A percentile compares a stretch with the other conserved stretches of the same genome.
Conservation (phyloP, 441 rosid species). For the Hura crepitans region DNA sequence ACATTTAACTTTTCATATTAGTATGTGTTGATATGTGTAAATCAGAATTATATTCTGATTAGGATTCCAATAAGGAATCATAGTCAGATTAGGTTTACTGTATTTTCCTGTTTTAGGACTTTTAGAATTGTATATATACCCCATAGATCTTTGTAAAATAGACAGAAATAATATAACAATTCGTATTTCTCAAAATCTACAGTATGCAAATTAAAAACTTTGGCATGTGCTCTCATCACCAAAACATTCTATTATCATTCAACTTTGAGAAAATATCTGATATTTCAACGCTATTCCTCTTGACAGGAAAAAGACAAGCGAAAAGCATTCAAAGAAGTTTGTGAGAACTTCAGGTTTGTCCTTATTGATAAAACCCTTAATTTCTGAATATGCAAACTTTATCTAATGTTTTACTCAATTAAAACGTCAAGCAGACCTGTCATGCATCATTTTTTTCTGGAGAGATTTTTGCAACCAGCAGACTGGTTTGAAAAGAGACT, state of each 20-base stretch:
- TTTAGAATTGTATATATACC: no score
- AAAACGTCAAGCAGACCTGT: slow-evolving; percentile 70
- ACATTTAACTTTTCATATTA: no score
- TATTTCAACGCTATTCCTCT: slow-evolving; percentile 12
- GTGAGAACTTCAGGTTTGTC: slow-evolving; percentile 81
- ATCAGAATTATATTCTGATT: no score
- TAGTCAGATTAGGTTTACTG: no score
- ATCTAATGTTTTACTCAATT: slow-evolving; percentile 23
- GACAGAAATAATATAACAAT: no score
- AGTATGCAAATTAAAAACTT: no score
- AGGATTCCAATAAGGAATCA: no score
- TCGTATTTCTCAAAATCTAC: no score
- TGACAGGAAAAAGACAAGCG: slow-evolving; percentile 82
- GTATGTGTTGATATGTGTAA: no score
- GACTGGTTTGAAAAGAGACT: slow-evolving; percentile 99
- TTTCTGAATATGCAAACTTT: slow-evolving; percentile 10
- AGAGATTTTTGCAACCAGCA: slow-evolving; percentile 85
- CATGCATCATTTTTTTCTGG: slow-evolving; percentile 92
- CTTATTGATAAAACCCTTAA: slow-evolving; percentile 14
- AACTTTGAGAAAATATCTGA: background rate
- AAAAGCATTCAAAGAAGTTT: slow-evolving; percentile 75
- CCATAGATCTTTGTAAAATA: no score
- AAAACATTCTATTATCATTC: background rate
- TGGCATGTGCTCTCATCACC: no score
- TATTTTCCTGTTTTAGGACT: no score